Evolutionary conservation across 1,139 yeast species (phyloP).

Genomic region (Suhomyces yuchorum): DNA sequence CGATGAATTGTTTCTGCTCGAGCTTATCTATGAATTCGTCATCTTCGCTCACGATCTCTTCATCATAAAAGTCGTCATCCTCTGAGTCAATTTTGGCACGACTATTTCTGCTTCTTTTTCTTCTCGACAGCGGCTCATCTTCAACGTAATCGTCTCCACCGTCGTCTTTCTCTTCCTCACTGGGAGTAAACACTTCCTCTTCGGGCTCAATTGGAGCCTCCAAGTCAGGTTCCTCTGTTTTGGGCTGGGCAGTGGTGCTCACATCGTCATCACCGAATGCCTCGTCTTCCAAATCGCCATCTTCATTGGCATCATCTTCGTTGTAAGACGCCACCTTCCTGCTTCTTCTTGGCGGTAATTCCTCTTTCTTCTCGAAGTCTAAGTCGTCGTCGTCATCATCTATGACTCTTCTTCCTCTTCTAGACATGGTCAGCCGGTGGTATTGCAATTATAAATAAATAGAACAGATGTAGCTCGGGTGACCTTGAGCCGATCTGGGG

Average conservation of each 20-base stretch:
- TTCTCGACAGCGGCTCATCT: slow-evolving; percentile 13
- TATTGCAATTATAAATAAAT: not conserved
- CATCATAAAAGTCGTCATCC: slow-evolving; percentile 21
- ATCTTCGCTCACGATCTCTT: slow-evolving; percentile 18
- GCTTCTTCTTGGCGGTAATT: slow-evolving; percentile 16
- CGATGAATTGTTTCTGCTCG: slow-evolving; percentile 39
- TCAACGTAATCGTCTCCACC: slow-evolving; percentile 19
- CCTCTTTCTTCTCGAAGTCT: slow-evolving; percentile 17
- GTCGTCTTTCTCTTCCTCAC: slow-evolving; percentile 13
- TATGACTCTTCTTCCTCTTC: slow-evolving; percentile 18
- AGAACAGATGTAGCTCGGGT: not conserved
- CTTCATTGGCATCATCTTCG: slow-evolving; percentile 23
- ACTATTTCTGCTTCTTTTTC: slow-evolving; percentile 9
- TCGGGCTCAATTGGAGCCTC: slow-evolving; percentile 23
- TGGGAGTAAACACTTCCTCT: slow-evolving; percentile 26
- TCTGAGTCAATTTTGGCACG: slow-evolving; percentile 12
- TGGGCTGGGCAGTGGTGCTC: slow-evolving; percentile 3
- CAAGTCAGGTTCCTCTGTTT: not conserved
- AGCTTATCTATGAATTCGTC: slow-evolving; percentile 33
- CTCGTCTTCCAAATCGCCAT: slow-evolving; percentile 37
- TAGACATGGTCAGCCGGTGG: slow-evolving; percentile 1
- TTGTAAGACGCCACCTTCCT: slow-evolving; percentile 13
- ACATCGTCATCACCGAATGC: slow-evolving; percentile 17
- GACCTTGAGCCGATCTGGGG: not conserved
- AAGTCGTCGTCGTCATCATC: slow-evolving; percentile 25